Base-by-base conservation (phyloP, 2,329 filamentous ascomycete genomes). In the Orbilia oligospora region DNA sequence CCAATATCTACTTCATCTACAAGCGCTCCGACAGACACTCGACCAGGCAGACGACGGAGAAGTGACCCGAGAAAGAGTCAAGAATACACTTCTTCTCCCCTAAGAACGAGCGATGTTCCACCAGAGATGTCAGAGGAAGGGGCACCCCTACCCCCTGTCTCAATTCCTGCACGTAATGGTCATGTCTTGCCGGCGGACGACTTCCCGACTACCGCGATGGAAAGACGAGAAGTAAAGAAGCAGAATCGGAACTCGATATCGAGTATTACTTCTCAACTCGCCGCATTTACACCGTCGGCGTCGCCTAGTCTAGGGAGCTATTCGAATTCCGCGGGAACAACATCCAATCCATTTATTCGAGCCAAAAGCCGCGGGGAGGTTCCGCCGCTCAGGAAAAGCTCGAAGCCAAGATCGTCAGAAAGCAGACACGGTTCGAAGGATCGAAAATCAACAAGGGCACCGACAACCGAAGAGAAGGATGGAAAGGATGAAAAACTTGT, bases 401-500 rank as follows among this genome's bases (percentile, higher is more conserved):
- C 80, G 83, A 82, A 80, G 80, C 82, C 46, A 81, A 79, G 75
- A 84, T 82, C 48, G 83, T 82, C 48, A 83, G 83, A 71, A 83
- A 76, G 80, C 83, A 82, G 68, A 22, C 58, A 72, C n/a, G 68
- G 44, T 10, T 78, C 75, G 16, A 78, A 64, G 22, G 75, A 78
- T 56, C 51, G 75, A 16, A 78, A 78, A 72, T 53, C 38, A 9
- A 56, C 61, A 33, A 49, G 61, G 2, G 24, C 63, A 4, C 14
- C 20, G 16, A 16, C 51, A 27, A 9, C 46, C 3, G 63, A 64
- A 20, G 75, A 78, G 16, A 71, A 68, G 16, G 63, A 56, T 27
- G 75, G 69, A 14, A 67, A 41, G 5, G 68, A 82, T 33, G 82
- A 84, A 63, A 86, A 86, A 4, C 90, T 92, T 73, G 90, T 98